Base-by-base conservation (phyloP, 306 rosid genomes). In the Trifolium subterraneum region DNA sequence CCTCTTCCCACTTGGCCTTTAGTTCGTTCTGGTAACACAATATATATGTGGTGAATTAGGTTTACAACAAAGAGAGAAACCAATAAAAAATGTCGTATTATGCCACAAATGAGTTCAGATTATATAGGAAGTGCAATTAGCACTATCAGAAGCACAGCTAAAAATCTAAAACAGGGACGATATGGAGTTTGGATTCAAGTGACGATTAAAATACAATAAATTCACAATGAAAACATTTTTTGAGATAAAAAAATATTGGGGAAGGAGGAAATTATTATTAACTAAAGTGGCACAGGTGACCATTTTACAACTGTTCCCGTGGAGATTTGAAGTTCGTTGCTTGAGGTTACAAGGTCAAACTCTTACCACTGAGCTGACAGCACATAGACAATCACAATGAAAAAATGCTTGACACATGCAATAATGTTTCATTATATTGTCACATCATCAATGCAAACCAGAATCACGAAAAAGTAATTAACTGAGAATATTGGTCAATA, bases 1-100 rank as follows among this genome's bases (percentile, higher is more conserved):
- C 96, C 70, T 74, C 84, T 79, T 84, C 87, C 97, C 93, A 88
- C 79, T 81, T 94, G 41, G 85, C 83, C 84, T 87, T 94, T 29
- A 92, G 83, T 74, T 88, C 93, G 72, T 77, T 82, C 99, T 94
- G 84, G 38, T 36, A 12, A 71, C 19, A 68, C 62, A 83, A 69
- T 63, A 45, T 48, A 41, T 38, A 52, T 42, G 45, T 27, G 15
- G 1, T 31, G 11, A 48, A 63, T 78, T 68, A 47, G 54, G 55
- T 19, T 12, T 27, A 33, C 35, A 15, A 29, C 52, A 66, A 31
- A 38, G 41, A 27, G 31, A 47, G 70, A 44, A 61, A 78, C 13
- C 33, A 4, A 48, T 35, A 15, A 58, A 64, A 15, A 51, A 51
- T n/a, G 14, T 4, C 33, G 33, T 22, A 50, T 35, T 55, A 12